phyloP scores from a whole-genome alignment of 257 asterid genomes.

The Nyctanthes arbortristis region DNA sequence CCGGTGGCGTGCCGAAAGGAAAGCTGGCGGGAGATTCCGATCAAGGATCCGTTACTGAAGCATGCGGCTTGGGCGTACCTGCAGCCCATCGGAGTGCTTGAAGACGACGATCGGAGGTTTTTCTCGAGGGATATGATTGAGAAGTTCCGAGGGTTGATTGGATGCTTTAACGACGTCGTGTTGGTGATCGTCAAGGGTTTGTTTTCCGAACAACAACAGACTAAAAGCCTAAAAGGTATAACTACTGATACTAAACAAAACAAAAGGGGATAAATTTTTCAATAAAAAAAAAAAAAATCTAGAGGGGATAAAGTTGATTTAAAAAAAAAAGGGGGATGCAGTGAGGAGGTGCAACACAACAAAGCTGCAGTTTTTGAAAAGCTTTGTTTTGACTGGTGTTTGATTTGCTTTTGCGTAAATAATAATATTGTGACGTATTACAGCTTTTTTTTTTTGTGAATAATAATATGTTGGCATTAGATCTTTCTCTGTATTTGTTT shows the following conservation, averaged over 20 bases:
- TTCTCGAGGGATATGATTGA: conserved; percentile 38
- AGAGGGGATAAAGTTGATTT: no score
- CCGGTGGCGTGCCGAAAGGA: conserved; percentile 30
- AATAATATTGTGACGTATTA: no score
- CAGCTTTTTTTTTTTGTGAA: no score
- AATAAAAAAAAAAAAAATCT: no score
- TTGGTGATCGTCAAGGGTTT: conserved; percentile 30
- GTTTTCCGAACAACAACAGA: conserved; percentile 3
- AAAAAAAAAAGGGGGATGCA: no score
- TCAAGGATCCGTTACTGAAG: conserved; percentile 77
- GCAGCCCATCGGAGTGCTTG: conserved; percentile 57
- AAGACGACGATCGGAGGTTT: conserved; percentile 21
- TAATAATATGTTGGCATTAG: no score
- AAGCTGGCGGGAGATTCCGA: conserved; percentile 80
- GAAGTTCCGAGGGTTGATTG: conserved; percentile 35
- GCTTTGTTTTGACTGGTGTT: conserved; percentile 29
- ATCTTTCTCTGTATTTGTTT: no score
- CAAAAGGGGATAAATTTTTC: conserved; percentile 13
- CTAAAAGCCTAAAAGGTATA: no score
- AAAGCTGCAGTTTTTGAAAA: conserved; percentile 25
- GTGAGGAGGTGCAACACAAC: conserved; percentile 14
- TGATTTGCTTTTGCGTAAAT: neutral
- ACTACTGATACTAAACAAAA: no score
- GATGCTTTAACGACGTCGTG: conserved; percentile 57
- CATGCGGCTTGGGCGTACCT: conserved; percentile 97